Evolutionary conservation across 169 alveolate species (phyloP), one percentile per base, ranked within the genome.

Genomic region (Cryptosporidium muris): DNA sequence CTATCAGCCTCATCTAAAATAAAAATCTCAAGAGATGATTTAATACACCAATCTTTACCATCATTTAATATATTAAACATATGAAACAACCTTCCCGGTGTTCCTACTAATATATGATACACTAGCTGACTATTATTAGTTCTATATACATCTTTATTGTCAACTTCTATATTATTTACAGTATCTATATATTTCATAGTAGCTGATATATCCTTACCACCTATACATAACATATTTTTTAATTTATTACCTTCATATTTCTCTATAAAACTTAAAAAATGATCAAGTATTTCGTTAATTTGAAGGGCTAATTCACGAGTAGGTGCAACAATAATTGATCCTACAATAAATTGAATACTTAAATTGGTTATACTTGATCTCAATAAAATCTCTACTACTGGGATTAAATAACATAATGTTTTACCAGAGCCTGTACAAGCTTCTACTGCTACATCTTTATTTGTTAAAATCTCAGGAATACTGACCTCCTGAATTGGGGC

Each of bases 1-100:
- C 97, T 88, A 65, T 97, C 99, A 25, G 99, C 99, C 88, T 97
- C 99, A 85, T 97, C 99, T 64, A 97, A 91, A 8, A 91, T 65
- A 11, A 91, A 81, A 80, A 90, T 63, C 12, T 65, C 64, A 34
- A 91, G 62, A 42, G 58, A 45, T 42, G 81, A 67, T 63, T 82
- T 82, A 9, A 82, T 14, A 52, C 64, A 66, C 90, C 90, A 82
- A 34, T 82, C 88, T 58, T 51, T 88, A 38, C 82, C 89, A 47
- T 85, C 88, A 68, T 85, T 64, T 25, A 80, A 60, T 45, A 36
- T 58, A 34, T 93, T 91, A 48, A 90, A 74, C 36, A 95, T 80
- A 65, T 95, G 96, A 2, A 81, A 80, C 8, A 96, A 63, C 82
- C 97, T 91, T 14, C 98, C 98, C 25, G 97, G 95, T 2, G 98